These are phyloP conservation scores for Hypsizygus marmoreus DNA, from an alignment of 768 basidiomycete species.

Conservation along the genomic window DNA sequence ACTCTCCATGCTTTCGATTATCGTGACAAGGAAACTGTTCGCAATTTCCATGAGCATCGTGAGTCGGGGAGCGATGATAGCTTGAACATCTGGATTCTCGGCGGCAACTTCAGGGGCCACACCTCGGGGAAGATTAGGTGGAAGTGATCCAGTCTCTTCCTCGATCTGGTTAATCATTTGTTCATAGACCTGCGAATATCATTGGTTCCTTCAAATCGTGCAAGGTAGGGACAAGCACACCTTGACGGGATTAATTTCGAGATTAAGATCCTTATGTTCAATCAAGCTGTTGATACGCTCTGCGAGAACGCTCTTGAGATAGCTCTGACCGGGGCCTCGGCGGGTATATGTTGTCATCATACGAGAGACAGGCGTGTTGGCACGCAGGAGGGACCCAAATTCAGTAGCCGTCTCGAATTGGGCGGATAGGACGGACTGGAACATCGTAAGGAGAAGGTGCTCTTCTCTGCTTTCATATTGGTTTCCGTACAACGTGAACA, in stretches of 20 bases:
- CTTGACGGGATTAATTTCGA: slow-evolving; percentile 99
- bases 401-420: slow-evolving; percentile 99
- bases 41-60: slow-evolving; percentile 99
- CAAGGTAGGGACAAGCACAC: slow-evolving; percentile 38
- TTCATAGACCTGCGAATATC: slow-evolving; percentile 89
- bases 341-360: slow-evolving; percentile 99
- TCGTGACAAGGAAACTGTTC: slow-evolving; percentile 94
- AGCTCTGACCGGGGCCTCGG: slow-evolving; percentile 97
- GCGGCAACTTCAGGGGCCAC: slow-evolving; percentile 95
- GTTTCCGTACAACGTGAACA: slow-evolving; percentile 99
- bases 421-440: slow-evolving; percentile 96
- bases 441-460: slow-evolving; percentile 98
- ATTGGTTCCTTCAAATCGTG: neutral
- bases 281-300: slow-evolving; percentile 98
- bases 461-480: slow-evolving; percentile 99
- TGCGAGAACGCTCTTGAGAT: slow-evolving; percentile 95
- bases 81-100: slow-evolving; percentile 93
- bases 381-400: slow-evolving; percentile 96
- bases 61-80: slow-evolving; percentile 94
- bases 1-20: slow-evolving; percentile 97
- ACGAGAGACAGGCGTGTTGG: slow-evolving; percentile 97
- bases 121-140: slow-evolving; percentile 87
- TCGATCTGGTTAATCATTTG: slow-evolving; percentile 99
- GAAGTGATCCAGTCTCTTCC: slow-evolving; percentile 92
- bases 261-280: slow-evolving; percentile 98